Conservation (phyloP, 352 stramenopile genomes). For the Halophytophthora polymorphica region DNA sequence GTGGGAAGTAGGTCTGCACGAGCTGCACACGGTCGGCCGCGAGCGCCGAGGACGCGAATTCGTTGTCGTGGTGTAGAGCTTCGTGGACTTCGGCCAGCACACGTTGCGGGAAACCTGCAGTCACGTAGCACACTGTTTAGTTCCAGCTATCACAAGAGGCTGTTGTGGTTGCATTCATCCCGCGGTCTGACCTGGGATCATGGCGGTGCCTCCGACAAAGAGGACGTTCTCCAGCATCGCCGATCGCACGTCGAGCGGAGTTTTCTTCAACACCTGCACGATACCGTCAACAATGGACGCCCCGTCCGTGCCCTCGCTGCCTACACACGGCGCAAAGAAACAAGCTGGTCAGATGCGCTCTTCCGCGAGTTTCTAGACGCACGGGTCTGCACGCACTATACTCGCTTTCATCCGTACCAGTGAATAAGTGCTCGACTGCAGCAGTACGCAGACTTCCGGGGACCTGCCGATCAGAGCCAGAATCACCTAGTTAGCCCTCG, state of each 20-base stretch:
- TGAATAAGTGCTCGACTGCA: constrained; percentile 47
- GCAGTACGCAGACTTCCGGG: constrained; percentile 31
- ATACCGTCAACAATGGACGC: constrained; percentile 58
- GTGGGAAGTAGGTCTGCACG: constrained; percentile 55
- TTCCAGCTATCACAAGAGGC: neutral
- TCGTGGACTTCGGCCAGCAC: constrained; percentile 46
- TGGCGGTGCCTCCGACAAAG: constrained; percentile 65
- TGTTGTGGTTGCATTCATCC: neutral
- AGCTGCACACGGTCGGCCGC: constrained; percentile 37
- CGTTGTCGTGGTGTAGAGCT: constrained; percentile 33
- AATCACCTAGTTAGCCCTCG: neutral
- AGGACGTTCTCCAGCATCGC: constrained; percentile 76
- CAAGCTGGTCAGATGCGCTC: neutral
- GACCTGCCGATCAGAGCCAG: constrained; percentile 23
- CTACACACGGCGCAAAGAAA: constrained; percentile 4
- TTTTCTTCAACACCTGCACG: constrained; percentile 46
- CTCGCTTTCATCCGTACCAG: constrained; percentile 20
- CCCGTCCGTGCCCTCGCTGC: constrained; percentile 32
- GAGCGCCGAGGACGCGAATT: constrained; percentile 28
- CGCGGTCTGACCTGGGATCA: constrained; percentile 58
- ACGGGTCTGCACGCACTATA: too few species aligned
- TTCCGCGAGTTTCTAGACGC: too few species aligned
- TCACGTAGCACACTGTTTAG: constrained; percentile 2
- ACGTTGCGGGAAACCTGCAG: constrained; percentile 48
- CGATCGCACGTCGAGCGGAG: constrained; percentile 60